phyloP scores from a whole-genome alignment of 23 red algal species.

The Gracilaria domingensis region DNA sequence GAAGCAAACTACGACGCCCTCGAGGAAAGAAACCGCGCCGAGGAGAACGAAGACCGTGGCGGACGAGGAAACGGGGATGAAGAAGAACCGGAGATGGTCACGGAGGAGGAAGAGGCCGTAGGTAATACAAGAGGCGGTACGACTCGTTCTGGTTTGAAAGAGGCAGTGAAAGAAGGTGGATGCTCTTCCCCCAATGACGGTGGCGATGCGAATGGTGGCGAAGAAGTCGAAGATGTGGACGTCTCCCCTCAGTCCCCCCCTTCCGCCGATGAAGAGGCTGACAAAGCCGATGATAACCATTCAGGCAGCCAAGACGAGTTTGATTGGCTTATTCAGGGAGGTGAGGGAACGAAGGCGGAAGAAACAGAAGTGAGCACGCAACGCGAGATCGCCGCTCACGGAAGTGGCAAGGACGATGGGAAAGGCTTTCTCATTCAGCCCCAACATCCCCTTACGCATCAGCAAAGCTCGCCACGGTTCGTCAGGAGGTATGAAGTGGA shows the following conservation, averaged over 20 bases:
- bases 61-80: background rate
- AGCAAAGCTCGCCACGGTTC: background rate
- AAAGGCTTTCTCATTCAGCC: background rate
- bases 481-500: background rate
- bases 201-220: background rate
- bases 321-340: background rate
- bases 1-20: constrained; percentile 19
- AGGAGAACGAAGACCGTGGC: background rate
- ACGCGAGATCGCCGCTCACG: background rate
- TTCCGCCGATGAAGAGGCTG: background rate
- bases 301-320: background rate
- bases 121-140: background rate
- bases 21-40: background rate
- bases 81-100: background rate
- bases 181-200: background rate
- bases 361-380: background rate
- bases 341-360: background rate
- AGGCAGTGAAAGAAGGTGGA: background rate
- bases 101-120: background rate
- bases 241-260: background rate
- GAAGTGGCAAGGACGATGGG: background rate
- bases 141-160: background rate
- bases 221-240: background rate
- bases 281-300: background rate
- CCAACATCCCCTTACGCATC: background rate